Evolutionary conservation across 2,329 filamentous ascomycete species (phyloP), one percentile per base, ranked within the genome.

Genomic region (Colletotrichum magnum): DNA sequence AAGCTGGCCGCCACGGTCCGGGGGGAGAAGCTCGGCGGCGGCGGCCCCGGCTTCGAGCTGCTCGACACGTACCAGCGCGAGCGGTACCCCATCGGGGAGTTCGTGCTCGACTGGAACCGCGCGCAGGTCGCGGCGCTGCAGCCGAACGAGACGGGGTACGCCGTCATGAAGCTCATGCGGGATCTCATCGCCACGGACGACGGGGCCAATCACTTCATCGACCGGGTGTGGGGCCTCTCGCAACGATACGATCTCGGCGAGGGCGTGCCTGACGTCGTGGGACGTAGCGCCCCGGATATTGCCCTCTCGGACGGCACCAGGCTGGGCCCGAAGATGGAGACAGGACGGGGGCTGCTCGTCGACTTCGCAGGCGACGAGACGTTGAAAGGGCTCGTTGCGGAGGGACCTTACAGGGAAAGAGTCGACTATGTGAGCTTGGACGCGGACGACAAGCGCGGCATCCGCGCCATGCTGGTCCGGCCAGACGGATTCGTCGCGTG

Each of bases 21-120:
- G 32, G 10, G 21, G 21, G 58, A 52, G 47, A 15, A 0, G 77
- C 81, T 0, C 80, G 82, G 0, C 68, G 86, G 4, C 68, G 74
- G 24, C 57, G 61, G 58, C 70, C 70, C 58, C 21, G 64, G 64
- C 75, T 88, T 2, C 13, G 48, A n/a, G 32, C 6, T 52, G 32
- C 28, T 60, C 24, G 78, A 84, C 48, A 84, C 80, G n/a, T 88
- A 87, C 72, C 80, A 84, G 62, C 66, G 68, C 0, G 86, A 88
- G 70, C 81, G 86, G 1, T 77, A 80, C 13, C 79, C 83, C 2
- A 80, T 87, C 47, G 85, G 83, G 4, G 69, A 59, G 5, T 68
- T 65, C 70, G 75, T 80, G 9, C 75, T 82, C 2, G 78, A 81
- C 15, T 81, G 78, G 79, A 79, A 80, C 52, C 77, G 79, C 24